Conservation (phyloP, 2,329 filamentous ascomycete species). For the Cryphonectria nitschkei region DNA sequence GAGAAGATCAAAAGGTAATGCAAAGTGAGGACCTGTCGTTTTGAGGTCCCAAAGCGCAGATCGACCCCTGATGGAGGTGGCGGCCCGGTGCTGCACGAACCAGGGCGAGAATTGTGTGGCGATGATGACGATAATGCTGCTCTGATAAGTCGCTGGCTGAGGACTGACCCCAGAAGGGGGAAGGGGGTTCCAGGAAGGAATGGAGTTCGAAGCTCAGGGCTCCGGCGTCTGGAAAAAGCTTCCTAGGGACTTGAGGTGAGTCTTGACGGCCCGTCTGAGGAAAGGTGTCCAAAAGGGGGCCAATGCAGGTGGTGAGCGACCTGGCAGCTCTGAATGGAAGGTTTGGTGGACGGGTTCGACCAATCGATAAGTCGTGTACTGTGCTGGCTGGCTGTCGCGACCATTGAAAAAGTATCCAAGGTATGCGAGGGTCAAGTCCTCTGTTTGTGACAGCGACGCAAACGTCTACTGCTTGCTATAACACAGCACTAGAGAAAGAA, state of each 20-base stretch:
- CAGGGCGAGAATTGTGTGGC: not conserved
- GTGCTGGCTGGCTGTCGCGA: not conserved
- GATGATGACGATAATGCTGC: not conserved
- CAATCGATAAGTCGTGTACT: not conserved
- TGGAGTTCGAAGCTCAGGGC: not conserved
- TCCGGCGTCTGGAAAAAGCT: not conserved
- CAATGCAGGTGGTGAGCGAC: not conserved
- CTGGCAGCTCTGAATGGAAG: not conserved
- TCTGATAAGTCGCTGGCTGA: not conserved
- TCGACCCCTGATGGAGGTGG: not conserved
- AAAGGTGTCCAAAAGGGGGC: not conserved
- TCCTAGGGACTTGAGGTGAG: not conserved
- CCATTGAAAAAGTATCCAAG: not conserved
- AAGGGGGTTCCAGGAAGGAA: not conserved
- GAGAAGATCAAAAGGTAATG: not conserved
- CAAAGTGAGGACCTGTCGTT: not conserved
- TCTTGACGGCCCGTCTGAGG: not conserved
- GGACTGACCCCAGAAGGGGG: not conserved
- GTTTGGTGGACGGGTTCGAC: not conserved
- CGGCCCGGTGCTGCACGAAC: slow-evolving; percentile 6
- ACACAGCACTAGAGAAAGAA: not conserved
- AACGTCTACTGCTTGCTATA: not conserved
- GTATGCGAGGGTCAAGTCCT: not conserved
- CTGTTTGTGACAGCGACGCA: not conserved
- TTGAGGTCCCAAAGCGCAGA: not conserved